phyloP scores from a whole-genome alignment of 2,329 filamentous ascomycete species.

The Pseudogymnoascus sp. region DNA sequence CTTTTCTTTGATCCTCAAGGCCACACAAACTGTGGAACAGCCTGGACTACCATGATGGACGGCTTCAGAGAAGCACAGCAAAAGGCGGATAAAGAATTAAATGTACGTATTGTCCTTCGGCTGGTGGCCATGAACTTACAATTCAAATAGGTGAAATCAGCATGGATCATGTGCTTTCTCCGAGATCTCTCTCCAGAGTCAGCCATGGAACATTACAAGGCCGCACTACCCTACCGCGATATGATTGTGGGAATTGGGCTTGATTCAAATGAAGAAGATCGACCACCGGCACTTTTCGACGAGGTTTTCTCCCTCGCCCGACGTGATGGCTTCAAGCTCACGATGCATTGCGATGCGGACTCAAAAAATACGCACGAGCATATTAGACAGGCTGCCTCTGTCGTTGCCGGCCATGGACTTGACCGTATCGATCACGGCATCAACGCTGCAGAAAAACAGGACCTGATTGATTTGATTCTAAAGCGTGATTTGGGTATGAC shows the following conservation, averaged over 20 bases:
- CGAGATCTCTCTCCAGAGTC: slow-evolving; percentile 57
- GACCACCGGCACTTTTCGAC: slow-evolving; percentile 49
- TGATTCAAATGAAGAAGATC: slow-evolving; percentile 51
- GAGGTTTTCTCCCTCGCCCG: slow-evolving; percentile 50
- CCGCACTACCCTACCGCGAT: slow-evolving; percentile 27
- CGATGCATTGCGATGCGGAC: slow-evolving; percentile 55
- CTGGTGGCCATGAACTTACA: background rate
- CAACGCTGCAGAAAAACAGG: slow-evolving; percentile 45
- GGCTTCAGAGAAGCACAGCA: slow-evolving; percentile 54
- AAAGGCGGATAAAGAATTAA: slow-evolving; percentile 51
- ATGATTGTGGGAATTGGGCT: slow-evolving; percentile 52
- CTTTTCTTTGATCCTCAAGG: slow-evolving; percentile 75
- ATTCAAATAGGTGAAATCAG: slow-evolving; percentile 31
- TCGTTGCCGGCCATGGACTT: slow-evolving; percentile 51
- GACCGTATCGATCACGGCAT: slow-evolving; percentile 68
- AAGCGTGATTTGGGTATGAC: slow-evolving; percentile 50
- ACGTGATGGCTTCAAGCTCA: slow-evolving; percentile 47
- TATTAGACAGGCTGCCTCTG: slow-evolving; percentile 41
- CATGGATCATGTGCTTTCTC: slow-evolving; percentile 64
- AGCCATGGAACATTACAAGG: slow-evolving; percentile 39
- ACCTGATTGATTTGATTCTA: slow-evolving; percentile 39
- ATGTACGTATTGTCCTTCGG: slow-evolving; percentile 38
- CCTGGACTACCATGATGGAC: slow-evolving; percentile 51
- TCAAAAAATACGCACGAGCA: slow-evolving; percentile 64
- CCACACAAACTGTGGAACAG: slow-evolving; percentile 55